Base-by-base conservation (phyloP, 345 rosid species). In the Brassica rapa region DNA sequence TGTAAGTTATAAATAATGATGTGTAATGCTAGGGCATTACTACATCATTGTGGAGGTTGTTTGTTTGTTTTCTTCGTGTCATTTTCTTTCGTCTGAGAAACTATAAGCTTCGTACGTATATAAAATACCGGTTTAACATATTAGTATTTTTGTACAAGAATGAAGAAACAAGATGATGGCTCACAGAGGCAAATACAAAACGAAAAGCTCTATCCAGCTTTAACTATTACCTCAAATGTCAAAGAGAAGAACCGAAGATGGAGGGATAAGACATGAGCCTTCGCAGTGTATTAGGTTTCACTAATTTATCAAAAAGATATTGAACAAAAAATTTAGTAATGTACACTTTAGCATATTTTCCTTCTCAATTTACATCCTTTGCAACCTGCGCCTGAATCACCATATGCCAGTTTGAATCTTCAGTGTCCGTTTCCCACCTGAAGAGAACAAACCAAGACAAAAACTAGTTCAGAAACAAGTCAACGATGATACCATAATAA, bases 201-300 rank as follows among this genome's bases (percentile, higher is more conserved):
- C 6, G 8, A 21, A 46, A 37, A 37, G 19, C 37, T 72, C 29
- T 72, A 70, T 87, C 79, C 3, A 27, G 30, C 30, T 3, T 27
- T 27, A 68, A 96, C 97, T 8, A 94, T 71, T 82, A 83, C 88
- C 84, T 94, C 21, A 93, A 65, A 90, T 91, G 62, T 91, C 93
- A 62, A 92, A 90, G 59, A 90, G 51, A 71, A 92, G 97, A 71
- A 92, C 88, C 9, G 94, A 89, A 78, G 85, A 84, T 1, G 97
- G 96, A 62, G 98, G 98, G 71, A 89, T 92, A 19, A 92, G 81
- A 60, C 97, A 92, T n/a, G 98, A 92, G 49, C 98, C 98, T 93
- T 86, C 86, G 12, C 4, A 66, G 39, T 33, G 6, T 33, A 33
- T 15, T 30, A 68, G 23, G 33, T 16, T n/a, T 59, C 14, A 55